phyloP scores from a whole-genome alignment of 768 basidiomycete species.

The Lactarius hengduanensis region DNA sequence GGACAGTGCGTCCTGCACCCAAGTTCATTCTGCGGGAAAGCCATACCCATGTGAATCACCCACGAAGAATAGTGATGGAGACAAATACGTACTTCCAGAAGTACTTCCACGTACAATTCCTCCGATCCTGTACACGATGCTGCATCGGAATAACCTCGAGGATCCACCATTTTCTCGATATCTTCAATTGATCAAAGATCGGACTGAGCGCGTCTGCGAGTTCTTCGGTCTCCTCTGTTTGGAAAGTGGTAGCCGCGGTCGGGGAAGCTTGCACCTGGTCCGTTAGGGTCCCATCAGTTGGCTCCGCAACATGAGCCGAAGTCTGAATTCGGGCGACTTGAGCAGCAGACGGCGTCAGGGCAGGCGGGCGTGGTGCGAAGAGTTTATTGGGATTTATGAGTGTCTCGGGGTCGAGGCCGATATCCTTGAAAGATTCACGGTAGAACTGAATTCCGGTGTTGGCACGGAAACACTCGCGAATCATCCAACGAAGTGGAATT shows the following conservation, averaged over 20 bases:
- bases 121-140: conserved; percentile 2
- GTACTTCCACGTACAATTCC: neutral
- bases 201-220: conserved; percentile 52
- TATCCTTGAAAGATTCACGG: conserved; percentile 33
- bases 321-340: neutral
- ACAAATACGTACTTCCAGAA: conserved; percentile 9
- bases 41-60: neutral
- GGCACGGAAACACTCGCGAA: conserved; percentile 51
- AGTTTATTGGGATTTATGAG: conserved; percentile 30
- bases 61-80: neutral
- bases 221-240: conserved; percentile 62
- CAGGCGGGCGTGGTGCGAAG: conserved; percentile 25
- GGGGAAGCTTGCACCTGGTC: conserved; percentile 15
- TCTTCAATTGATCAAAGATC: conserved; percentile 57
- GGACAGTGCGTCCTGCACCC: conserved; percentile 6
- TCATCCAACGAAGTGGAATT: conserved; percentile 63
- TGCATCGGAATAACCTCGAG: conserved; percentile 47
- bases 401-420: conserved; percentile 36
- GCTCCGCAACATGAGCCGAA: conserved; percentile 5
- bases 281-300: conserved; percentile 28
- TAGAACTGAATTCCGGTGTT: conserved; percentile 42
- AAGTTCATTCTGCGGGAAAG: conserved; percentile 5
- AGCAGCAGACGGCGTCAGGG: neutral
- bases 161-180: conserved; percentile 58
- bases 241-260: conserved; percentile 31